Percentiles rank a stretch among this genome's conserved stretches.
phyloP scores from a whole-genome alignment of 164 flowering plant genomes.

The Kalanchoe fedtschenkoi region DNA sequence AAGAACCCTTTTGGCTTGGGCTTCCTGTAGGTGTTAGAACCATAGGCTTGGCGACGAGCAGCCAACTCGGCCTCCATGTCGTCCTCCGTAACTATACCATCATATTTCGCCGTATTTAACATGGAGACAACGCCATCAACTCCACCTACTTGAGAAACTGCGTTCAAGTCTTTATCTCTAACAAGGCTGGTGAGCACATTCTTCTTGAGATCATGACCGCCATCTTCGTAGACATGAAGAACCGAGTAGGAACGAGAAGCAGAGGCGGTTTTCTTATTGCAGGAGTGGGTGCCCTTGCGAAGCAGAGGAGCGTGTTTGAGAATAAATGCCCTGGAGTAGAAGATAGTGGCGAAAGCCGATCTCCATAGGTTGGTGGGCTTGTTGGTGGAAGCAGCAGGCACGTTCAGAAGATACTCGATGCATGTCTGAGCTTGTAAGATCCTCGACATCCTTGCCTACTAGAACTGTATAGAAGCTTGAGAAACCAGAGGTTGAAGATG shows the following conservation, averaged over 20 bases:
- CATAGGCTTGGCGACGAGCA: neutral
- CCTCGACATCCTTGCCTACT: conserved; percentile 1
- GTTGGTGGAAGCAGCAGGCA: conserved; percentile 10
- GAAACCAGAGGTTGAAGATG: neutral
- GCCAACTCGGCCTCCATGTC: neutral
- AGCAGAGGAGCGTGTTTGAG: neutral
- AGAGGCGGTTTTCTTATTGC: neutral
- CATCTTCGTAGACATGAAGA: neutral
- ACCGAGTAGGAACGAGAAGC: neutral
- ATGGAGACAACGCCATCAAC: conserved; percentile 13
- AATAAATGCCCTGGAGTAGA: conserved; percentile 16
- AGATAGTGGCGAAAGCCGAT: conserved; percentile 17
- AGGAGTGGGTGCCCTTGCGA: neutral
- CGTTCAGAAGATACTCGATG: conserved; percentile 10
- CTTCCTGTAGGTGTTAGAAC: conserved; percentile 9
- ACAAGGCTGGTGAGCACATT: conserved; percentile 13
- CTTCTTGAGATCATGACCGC: neutral
- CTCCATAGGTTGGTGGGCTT: conserved; percentile 18
- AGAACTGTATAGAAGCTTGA: too few species aligned
- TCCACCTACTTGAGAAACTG: conserved; percentile 18
- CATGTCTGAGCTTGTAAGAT: neutral
- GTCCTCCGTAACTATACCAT: conserved; percentile 12
- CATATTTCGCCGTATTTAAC: conserved; percentile 11
- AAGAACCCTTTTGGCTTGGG: conserved; percentile 6
- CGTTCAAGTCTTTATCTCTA: conserved; percentile 21